phyloP scores from a whole-genome alignment of 805 yeast species.

The Wickerhamiella azyma region DNA sequence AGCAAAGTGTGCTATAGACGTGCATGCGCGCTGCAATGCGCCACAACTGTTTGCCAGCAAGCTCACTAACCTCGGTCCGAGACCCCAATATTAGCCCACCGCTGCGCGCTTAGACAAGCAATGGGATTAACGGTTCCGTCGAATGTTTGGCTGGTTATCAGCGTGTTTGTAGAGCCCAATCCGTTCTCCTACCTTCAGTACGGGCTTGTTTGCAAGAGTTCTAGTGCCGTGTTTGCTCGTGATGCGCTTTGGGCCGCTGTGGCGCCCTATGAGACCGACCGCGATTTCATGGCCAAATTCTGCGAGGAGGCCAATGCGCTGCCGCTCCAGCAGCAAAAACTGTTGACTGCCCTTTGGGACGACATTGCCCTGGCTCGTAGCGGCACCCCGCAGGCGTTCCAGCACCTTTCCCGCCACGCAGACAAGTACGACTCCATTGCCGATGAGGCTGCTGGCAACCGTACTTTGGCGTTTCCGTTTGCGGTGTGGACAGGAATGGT shows the following conservation, averaged over 20 bases:
- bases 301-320: conserved; percentile 5
- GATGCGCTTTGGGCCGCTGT: conserved; percentile 3
- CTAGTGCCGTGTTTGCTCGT: conserved; percentile 1
- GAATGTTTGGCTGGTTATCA: conserved; percentile 4
- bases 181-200: conserved; percentile 3
- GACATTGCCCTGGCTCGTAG: conserved; percentile 1
- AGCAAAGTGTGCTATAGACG: no score
- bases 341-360: conserved; percentile 4
- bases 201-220: conserved; percentile 4
- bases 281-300: conserved; percentile 1
- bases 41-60: not conserved
- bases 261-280: conserved; percentile 1
- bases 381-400: not conserved
- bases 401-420: conserved; percentile 3
- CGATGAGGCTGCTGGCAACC: not conserved
- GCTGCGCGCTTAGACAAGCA: not conserved
- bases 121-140: conserved; percentile 1
- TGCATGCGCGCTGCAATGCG: no score
- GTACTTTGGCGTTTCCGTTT: conserved; percentile 5
- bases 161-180: conserved; percentile 3
- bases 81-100: no score
- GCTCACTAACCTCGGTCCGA: not conserved
- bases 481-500: conserved; percentile 8
- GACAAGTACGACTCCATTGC: conserved; percentile 6
- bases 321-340: not conserved